Conservation (phyloP, 129 eudicot genomes). For the Artemisia annua region DNA sequence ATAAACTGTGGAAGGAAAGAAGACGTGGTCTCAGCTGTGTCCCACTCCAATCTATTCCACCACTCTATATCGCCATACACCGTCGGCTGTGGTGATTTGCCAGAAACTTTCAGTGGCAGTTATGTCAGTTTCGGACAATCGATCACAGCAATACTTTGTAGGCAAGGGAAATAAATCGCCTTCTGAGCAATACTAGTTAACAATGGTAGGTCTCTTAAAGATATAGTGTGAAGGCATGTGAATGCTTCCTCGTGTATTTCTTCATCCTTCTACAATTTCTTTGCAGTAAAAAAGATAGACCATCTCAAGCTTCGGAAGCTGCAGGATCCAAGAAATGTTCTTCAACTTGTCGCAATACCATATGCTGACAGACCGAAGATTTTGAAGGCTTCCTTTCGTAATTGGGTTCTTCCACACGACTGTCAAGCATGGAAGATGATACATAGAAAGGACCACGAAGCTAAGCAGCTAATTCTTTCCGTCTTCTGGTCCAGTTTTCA, state of each 20-base stretch:
- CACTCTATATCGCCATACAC: constrained; percentile 33
- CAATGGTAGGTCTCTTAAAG: constrained; percentile 3
- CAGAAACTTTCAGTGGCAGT: constrained; percentile 36
- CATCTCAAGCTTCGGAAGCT: constrained; percentile 45
- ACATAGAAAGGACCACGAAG: constrained; percentile 40
- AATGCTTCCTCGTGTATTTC: constrained; percentile 21
- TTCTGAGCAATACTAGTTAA: not conserved
- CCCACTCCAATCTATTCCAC: constrained; percentile 55
- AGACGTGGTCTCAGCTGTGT: constrained; percentile 25
- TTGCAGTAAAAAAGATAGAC: constrained; percentile 46
- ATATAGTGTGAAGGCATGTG: constrained; percentile 15
- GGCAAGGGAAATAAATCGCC: constrained; percentile 23
- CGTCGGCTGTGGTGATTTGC: constrained; percentile 12
- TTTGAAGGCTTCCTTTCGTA: constrained; percentile 33
- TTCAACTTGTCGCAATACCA: constrained; percentile 45
- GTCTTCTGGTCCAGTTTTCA: no score
- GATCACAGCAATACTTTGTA: constrained; percentile 42
- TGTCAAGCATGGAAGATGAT: constrained; percentile 38
- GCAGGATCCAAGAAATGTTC: constrained; percentile 40
- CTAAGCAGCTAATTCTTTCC: not conserved
- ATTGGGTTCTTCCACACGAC: constrained; percentile 39
- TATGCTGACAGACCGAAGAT: constrained; percentile 37
- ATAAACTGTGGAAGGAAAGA: constrained; percentile 1
- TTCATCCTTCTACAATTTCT: constrained; percentile 29
- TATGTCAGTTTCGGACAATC: constrained; percentile 41